phyloP scores from a whole-genome alignment of 257 asterid species.

The Gardenia jasminoides region DNA sequence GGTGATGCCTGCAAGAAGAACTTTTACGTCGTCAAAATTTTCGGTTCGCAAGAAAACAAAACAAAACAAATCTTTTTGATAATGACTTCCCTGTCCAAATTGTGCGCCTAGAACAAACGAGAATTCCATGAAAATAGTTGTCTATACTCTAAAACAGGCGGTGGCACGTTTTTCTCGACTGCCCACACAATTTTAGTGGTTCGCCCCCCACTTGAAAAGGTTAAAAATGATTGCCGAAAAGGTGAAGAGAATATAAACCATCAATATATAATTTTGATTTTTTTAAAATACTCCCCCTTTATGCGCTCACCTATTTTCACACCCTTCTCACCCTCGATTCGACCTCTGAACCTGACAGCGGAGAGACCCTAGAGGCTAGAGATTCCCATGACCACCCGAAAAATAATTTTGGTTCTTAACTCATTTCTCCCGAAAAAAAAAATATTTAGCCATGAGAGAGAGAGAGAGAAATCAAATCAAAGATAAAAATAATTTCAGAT shows the following conservation, averaged over 20 bases:
- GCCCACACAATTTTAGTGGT: neutral
- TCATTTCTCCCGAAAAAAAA: neutral
- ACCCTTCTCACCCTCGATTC: no score
- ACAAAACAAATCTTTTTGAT: neutral
- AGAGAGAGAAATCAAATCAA: neutral
- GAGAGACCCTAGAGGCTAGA: no score
- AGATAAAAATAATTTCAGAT: no score
- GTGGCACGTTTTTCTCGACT: neutral
- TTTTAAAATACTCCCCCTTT: no score
- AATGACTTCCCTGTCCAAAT: neutral
- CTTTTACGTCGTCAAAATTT: neutral
- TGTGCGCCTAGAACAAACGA: neutral
- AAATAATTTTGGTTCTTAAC: no score
- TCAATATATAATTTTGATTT: no score
- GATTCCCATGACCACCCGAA: no score
- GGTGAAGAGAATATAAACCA: no score
- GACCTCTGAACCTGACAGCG: no score
- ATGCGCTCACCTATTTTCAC: no score
- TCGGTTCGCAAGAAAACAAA: neutral
- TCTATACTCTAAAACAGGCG: neutral
- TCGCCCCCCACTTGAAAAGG: neutral
- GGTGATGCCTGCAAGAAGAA: conserved; percentile 76
- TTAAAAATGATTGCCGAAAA: no score
- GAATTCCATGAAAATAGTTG: neutral
- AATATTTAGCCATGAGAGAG: neutral